phyloP scores from a whole-genome alignment of 257 asterid species.

The Fraxinus americana region DNA sequence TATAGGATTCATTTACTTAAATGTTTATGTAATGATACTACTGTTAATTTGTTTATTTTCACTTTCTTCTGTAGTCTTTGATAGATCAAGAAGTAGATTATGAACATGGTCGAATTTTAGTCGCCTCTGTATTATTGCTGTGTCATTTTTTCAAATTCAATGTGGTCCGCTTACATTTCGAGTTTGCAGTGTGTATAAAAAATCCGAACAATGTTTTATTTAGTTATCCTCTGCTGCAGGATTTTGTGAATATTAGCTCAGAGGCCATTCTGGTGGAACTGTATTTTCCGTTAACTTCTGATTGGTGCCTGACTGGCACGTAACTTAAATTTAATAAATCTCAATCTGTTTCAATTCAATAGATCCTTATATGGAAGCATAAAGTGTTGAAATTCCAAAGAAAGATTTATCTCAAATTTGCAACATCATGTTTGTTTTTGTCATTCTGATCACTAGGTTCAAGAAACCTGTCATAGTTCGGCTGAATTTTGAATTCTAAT shows the following conservation, averaged over 20 bases:
- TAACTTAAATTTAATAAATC: background rate
- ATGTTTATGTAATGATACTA: background rate
- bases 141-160: background rate
- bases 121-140: background rate
- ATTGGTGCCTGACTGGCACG: conserved; percentile 22
- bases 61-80: background rate
- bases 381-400: background rate
- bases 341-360: background rate
- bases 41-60: background rate
- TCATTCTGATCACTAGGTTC: background rate
- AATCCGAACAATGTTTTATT: background rate
- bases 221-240: conserved; percentile 29
- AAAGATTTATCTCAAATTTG: background rate
- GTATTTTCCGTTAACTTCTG: conserved; percentile 7
- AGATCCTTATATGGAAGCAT: conserved; percentile 3
- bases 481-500: conserved; percentile 10
- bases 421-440: background rate
- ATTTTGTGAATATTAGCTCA: conserved; percentile 24
- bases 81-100: conserved; percentile 5
- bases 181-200: background rate
- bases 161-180: background rate
- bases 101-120: conserved; percentile 1
- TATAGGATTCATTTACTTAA: background rate
- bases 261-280: background rate
- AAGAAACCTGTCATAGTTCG: background rate